Evolutionary conservation across 106 monocot species (phyloP).

Genomic region (Dendrobium catenatum): DNA sequence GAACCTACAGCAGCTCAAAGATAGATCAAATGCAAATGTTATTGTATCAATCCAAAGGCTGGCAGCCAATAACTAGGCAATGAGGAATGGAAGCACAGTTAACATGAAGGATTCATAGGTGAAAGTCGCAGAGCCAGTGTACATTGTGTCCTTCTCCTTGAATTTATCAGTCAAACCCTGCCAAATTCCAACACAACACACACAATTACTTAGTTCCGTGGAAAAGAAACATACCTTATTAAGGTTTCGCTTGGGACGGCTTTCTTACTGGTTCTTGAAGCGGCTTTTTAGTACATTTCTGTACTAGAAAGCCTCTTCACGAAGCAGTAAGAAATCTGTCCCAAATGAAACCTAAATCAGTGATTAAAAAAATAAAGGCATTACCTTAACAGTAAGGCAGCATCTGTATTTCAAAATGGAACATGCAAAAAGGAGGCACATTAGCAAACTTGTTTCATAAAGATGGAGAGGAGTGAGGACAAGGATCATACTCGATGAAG

Average conservation of each 20-base stretch:
- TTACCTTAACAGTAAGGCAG: slow-evolving; percentile 60
- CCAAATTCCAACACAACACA: slow-evolving; percentile 1
- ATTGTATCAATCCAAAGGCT: neutral
- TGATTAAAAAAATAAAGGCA: neutral
- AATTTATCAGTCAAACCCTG: slow-evolving; percentile 86
- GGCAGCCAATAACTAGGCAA: slow-evolving; percentile 27
- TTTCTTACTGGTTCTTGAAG: no score
- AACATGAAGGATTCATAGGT: slow-evolving; percentile 89
- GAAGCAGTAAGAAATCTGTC: no score
- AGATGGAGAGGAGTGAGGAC: neutral
- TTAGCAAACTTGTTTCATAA: neutral
- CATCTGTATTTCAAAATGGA: slow-evolving; percentile 29
- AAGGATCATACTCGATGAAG: slow-evolving; percentile 83
- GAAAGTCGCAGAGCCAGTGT: slow-evolving; percentile 67
- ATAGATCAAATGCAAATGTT: neutral
- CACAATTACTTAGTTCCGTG: neutral
- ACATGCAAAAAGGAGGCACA: slow-evolving; percentile 3
- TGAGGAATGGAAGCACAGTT: slow-evolving; percentile 81
- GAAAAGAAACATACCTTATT: neutral
- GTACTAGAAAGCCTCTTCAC: no score
- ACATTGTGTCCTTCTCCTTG: slow-evolving; percentile 73
- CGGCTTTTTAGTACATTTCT: no score
- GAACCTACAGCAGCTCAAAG: neutral
- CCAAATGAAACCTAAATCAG: neutral
- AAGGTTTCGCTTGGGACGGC: no score